phyloP scores from a whole-genome alignment of 345 rosid genomes.

The Hirschfeldia incana region DNA sequence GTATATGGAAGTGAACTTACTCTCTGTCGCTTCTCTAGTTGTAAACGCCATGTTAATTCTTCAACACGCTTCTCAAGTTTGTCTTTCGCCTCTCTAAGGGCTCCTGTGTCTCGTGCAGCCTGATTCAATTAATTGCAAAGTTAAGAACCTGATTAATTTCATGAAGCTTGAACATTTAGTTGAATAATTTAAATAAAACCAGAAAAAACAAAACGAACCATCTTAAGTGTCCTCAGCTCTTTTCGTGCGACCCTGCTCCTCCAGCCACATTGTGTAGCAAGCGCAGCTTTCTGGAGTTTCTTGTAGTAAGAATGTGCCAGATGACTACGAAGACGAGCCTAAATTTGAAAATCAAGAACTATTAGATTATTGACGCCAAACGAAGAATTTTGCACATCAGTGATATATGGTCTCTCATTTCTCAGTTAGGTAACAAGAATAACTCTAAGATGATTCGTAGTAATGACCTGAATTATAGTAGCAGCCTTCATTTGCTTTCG shows the following conservation, averaged over 20 bases:
- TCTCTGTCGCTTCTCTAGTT: slow-evolving; percentile 92
- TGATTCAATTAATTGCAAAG: slow-evolving; percentile 40
- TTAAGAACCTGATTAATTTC: slow-evolving; percentile 27
- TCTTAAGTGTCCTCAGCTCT: slow-evolving; percentile 87
- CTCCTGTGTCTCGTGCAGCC: slow-evolving; percentile 97
- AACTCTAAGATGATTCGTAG: slow-evolving; percentile 22
- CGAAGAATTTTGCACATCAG: slow-evolving; percentile 1
- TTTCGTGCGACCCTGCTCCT: slow-evolving; percentile 90
- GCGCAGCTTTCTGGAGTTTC: slow-evolving; percentile 82
- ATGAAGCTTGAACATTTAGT: not conserved
- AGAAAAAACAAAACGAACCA: slow-evolving; percentile 51
- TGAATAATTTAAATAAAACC: not conserved
- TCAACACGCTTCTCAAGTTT: slow-evolving; percentile 98
- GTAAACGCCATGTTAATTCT: slow-evolving; percentile 96
- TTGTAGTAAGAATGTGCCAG: slow-evolving; percentile 71
- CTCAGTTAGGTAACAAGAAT: slow-evolving; percentile 21
- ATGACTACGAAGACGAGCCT: slow-evolving; percentile 81
- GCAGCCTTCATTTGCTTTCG: slow-evolving; percentile 94
- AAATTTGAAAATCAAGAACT: slow-evolving; percentile 33
- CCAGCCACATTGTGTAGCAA: slow-evolving; percentile 94
- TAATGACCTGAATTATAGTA: slow-evolving; percentile 74
- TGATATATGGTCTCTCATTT: slow-evolving; percentile 2
- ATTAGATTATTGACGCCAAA: slow-evolving; percentile 18
- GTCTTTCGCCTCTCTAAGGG: slow-evolving; percentile 99
- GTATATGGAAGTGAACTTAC: slow-evolving; percentile 47